phyloP scores from a whole-genome alignment of 768 basidiomycete species.

The Chalciporus piperatus region DNA sequence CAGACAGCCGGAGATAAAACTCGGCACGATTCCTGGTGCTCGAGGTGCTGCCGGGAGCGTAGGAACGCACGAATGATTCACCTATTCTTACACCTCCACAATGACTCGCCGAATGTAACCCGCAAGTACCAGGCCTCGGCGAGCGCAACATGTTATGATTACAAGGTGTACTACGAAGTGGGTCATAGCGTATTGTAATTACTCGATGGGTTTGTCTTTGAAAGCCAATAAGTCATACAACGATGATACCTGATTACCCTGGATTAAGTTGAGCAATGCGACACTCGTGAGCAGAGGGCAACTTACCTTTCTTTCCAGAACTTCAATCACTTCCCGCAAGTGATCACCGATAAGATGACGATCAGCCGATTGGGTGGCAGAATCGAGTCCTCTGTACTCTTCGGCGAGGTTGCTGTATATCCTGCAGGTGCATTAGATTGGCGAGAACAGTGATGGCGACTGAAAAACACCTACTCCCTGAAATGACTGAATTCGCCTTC shows the following conservation, averaged over 20 bases:
- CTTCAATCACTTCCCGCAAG: conserved; percentile 86
- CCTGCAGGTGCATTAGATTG: conserved; percentile 39
- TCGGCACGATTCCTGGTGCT: conserved; percentile 91
- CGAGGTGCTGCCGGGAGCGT: no score
- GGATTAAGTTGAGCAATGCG: conserved; percentile 5
- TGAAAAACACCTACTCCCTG: conserved; percentile 66
- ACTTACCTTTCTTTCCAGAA: conserved; percentile 84
- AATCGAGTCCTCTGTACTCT: conserved; percentile 88
- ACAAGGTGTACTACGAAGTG: no score
- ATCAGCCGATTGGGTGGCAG: conserved; percentile 75
- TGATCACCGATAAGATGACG: conserved; percentile 87
- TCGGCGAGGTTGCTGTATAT: conserved; percentile 90
- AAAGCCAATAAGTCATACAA: conserved; percentile 81
- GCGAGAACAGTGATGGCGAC: background rate
- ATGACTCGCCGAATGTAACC: no score
- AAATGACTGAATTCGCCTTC: conserved; percentile 96
- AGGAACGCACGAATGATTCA: no score
- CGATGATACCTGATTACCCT: conserved; percentile 95
- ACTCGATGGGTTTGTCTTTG: conserved; percentile 55
- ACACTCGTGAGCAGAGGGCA: background rate
- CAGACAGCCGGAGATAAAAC: conserved; percentile 93
- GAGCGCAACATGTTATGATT: no score
- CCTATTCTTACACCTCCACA: no score
- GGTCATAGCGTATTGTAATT: background rate
- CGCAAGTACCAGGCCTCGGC: no score